Base-by-base conservation (phyloP, 1,284 basidiomycete genomes). In the Melampsora larici-populina region DNA sequence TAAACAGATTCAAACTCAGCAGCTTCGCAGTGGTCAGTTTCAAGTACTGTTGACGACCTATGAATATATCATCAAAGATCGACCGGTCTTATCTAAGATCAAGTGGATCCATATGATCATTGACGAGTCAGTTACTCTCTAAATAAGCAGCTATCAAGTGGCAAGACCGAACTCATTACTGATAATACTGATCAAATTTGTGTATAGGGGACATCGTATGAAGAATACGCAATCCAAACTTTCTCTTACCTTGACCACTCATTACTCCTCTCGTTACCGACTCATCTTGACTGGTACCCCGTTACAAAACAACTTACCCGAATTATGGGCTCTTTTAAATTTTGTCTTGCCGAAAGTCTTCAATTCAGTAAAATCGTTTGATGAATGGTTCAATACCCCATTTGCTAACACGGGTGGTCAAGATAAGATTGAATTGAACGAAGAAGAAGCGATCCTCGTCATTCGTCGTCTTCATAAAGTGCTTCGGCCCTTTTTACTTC, bases 351-450 rank as follows among this genome's bases (percentile, higher is more conserved):
- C 97, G 29, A 97, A 94, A 86, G 91, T 99, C 83, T 99, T 99
- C 88, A 99, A 99, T 86, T 99, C 96, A 4, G 95, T 98, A 81
- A 97, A 98, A 85, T 97, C 94, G 65, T 99, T 99, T 83, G 97
- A 99, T 83, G 97, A 99, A 84, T 99, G 97, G 97, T 99, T 99
- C 88, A 99, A 99, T 86, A 97, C 96, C 1, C 97, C 97, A 0
- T 99, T 99, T 81, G 96, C 97, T 79, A 98, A 96, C 85, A 94
- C 95, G 21, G 96, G 97, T 48, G 91, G 91, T 0, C 91, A 91
- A 26, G 96, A 99, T 85, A 97, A 96, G 88, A 97, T 99, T 84
- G 94, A 97, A 87, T 86, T 99, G 86, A 98, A 97, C 86, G 97
- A 99, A 91, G 97, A 99, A 92, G 97, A 99, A 87, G 92, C 94